Conservation (phyloP, 108 stramenopile genomes). For the Nitzschia sp. region DNA sequence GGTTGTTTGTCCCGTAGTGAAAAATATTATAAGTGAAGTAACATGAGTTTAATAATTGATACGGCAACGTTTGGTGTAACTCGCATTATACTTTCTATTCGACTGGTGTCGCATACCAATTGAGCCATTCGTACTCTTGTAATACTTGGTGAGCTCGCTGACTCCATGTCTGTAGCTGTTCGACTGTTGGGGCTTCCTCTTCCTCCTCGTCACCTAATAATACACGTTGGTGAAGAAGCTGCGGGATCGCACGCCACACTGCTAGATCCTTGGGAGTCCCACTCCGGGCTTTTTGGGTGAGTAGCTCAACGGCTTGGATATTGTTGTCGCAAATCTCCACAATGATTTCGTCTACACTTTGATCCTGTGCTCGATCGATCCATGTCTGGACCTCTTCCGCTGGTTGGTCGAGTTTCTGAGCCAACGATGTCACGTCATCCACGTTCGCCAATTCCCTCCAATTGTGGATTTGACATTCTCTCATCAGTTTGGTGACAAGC, state of each 20-base stretch:
- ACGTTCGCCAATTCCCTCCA: constrained; percentile 83
- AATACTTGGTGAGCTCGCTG: constrained; percentile 32
- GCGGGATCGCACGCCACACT: constrained; percentile 50
- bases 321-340: constrained; percentile 79
- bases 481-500: constrained; percentile 29
- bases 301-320: constrained; percentile 53
- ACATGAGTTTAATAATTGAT: too few relatives aligned
- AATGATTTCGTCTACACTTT: constrained; percentile 80
- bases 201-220: neutral
- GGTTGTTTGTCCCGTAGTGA: constrained; percentile 5
- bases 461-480: constrained; percentile 43
- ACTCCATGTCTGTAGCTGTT: constrained; percentile 33
- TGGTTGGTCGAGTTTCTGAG: constrained; percentile 12
- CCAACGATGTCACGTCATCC: constrained; percentile 13
- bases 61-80: too few relatives aligned
- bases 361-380: constrained; percentile 68
- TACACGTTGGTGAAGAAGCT: constrained; percentile 20
- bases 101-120: constrained; percentile 48
- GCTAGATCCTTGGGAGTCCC: constrained; percentile 76
- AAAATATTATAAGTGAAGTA: neutral
- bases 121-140: constrained; percentile 38
- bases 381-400: constrained; percentile 45
- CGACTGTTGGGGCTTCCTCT: constrained; percentile 5
- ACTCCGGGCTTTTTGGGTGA: constrained; percentile 53
- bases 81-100: too few relatives aligned